Base-by-base conservation (phyloP, 2,329 filamentous ascomycete species). In the Fusarium secorum region DNA sequence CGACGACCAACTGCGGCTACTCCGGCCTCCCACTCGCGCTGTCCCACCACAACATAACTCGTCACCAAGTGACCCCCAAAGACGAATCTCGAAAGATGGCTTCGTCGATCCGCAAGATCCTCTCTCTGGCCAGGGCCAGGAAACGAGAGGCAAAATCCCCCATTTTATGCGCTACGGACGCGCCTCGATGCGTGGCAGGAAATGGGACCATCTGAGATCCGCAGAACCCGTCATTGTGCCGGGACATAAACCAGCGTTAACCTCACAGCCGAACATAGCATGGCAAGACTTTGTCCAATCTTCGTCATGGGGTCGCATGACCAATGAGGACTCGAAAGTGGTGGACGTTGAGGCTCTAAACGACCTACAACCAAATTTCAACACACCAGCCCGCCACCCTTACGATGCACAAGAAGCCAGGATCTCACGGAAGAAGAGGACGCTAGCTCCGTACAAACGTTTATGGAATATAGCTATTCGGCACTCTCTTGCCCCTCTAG, bases 401-500 rank as follows among this genome's bases (percentile, higher is more conserved):
- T 75, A 79, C 32, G 75, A 79, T 42, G 72, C 74, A 49, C 64
- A 69, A 66, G 78, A 76, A 54, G 69, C 70, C 51, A 76, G 61
- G 45, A 71, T 70, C 63, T 79, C 79, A 30, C 73, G 76, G 32
- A 76, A 78, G 39, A 77, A 70, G 52, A 77, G 78, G 39, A 75
- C 78, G 4, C 69, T 78, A 26, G 75, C 76, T 11, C 73, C 84
- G 14, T 84, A 82, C 67, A 88, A 89, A 77, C 87, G 89, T 60
- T 80, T 91, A 54, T 91, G 92, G 85, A 86, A 87, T 57, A 87
- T 89, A 39, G 84, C 97, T 32, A 85, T 97, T 76, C 90, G 91
- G 64, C 94, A 95, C 76, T 92, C 94, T 17, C 90, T 98, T 71
- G 92, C 97, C 2, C 96, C 96, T 5, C 84, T 98, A 59, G 84